Evolutionary conservation across 2,329 filamentous ascomycete species (phyloP), one percentile per base, ranked within the genome.

Genomic region (Penicillium sp.): DNA sequence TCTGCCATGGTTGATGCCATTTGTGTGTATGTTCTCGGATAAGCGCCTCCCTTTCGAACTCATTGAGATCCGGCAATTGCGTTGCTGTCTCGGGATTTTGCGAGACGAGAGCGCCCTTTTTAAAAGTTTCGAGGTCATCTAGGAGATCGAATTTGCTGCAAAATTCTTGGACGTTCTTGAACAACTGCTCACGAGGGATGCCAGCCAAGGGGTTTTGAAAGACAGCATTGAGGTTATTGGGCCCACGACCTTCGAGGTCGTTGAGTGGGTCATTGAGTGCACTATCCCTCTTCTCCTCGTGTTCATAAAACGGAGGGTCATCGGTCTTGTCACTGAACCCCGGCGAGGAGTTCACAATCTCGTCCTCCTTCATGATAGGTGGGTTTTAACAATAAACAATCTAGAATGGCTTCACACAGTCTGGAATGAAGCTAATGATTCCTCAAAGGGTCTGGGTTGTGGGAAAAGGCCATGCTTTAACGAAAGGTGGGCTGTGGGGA

Each of bases 131-230:
- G 11, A 81, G 66, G 21, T 82, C 73, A 23, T 82, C 77, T 35
- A 75, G 75, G 3, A 86, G 71, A 9, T 77, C 77, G 50, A 80
- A 78, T n/a, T 80, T 70, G 3, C 68, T 60, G 44, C 81, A 83
- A 67, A 87, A 88, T 0, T 73, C 67, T 44, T 83, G 77, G 2
- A 88, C 85, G 58, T 85, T 77, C 21, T 73, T 69, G 39, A 87
- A 69, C 14, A 88, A 78, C 52, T 81, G 71, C 1, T 81, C 75
- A 27, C 79, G 77, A 2, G 81, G 76, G 8, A 88, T 77, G 0
- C 79, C 82, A 2, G 76, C 79, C 3, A 88, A 75, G 11, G 82
- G 82, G 42, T 87, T 88, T 53, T 80, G 76, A 54, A 84, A 77
- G 56, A 73, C 60, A 9, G 74, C 69, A 58, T 69, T 75, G 11